phyloP scores from a whole-genome alignment of 257 asterid genomes.

The Forsythia viridissima region DNA sequence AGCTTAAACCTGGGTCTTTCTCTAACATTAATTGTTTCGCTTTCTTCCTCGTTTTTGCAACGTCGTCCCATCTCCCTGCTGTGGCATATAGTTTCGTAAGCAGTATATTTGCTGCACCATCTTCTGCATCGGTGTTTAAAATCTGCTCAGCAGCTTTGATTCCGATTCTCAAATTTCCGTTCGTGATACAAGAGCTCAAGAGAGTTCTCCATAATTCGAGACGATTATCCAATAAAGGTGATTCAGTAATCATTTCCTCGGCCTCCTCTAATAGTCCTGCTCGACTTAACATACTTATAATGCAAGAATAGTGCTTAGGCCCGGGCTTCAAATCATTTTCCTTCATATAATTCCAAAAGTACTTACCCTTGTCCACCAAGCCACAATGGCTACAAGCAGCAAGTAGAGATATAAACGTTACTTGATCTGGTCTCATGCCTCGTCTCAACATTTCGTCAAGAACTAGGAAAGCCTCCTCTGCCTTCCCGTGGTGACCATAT shows the following conservation, averaged over 20 bases:
- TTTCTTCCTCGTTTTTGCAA: constrained; percentile 54
- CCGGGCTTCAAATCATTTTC: constrained; percentile 50
- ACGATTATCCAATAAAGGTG: constrained; percentile 51
- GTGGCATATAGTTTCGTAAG: constrained; percentile 62
- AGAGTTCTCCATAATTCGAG: constrained; percentile 68
- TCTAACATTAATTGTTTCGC: constrained; percentile 40
- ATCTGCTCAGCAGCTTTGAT: constrained; percentile 58
- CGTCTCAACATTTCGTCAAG: constrained; percentile 50
- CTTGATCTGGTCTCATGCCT: constrained; percentile 62
- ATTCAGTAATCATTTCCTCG: constrained; percentile 52
- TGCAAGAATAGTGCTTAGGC: constrained; percentile 79
- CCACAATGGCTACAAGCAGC: constrained; percentile 86
- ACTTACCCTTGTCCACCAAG: constrained; percentile 46
- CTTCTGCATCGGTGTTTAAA: constrained; percentile 45
- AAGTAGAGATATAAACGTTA: constrained; percentile 68
- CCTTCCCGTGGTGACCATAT: constrained; percentile 70
- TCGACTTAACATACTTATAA: constrained; percentile 67
- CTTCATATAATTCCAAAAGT: constrained; percentile 71
- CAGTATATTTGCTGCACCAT: constrained; percentile 52
- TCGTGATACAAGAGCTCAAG: constrained; percentile 55
- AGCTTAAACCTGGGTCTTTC: constrained; percentile 77
- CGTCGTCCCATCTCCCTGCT: constrained; percentile 65
- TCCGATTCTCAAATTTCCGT: constrained; percentile 49
- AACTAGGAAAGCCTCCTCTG: constrained; percentile 50
- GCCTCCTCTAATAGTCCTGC: constrained; percentile 76